Evolutionary conservation across 495 filamentous ascomycete species (phyloP), one percentile per base, ranked within the genome.

Genomic region (Astrothelium macrocarpum): DNA sequence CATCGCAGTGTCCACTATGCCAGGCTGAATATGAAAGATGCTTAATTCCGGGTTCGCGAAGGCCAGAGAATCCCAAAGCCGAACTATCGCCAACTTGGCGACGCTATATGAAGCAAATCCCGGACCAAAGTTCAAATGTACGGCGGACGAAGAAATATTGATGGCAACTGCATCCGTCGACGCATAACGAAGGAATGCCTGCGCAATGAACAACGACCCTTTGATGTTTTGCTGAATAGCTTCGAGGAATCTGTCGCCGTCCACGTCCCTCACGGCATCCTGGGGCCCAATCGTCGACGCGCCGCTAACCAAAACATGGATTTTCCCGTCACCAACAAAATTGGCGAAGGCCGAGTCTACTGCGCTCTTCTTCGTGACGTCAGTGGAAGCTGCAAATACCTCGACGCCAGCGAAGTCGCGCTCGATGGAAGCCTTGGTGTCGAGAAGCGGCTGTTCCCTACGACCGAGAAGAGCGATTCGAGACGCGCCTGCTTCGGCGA

Each of bases 11-110:
- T 74, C 71, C 62, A 77, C 76, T 32, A 76, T 63, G 1, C 80
- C 79, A 16, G 79, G 79, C 63, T 82, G 80, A n/a, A 79, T 63
- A 71, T 77, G 72, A 60, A 76, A 78, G 18, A 81, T 69, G 60
- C 73, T 71, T 36, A 80, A 20, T 25, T 72, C 69, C 14, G 75
- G 75, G 26, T 78, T 76, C 60, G 62, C 69, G 56, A 62, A 63
- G 14, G 66, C 72, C 32, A 81, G 29, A 32, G 62, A 66, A 62
- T 80, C 74, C 71, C 72, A 76, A 53, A 82, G 70, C 23, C 77
- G 71, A 53, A 71, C 72, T 18, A 72, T 67, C 0, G 76, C 79
- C 56, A 75, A 32, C 68, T 82, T 82, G 4, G 74, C 69, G n/a
- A 75, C 62, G 32, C 59, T 70, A 66, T 82, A 82, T 2, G 73